A percentile compares a stretch with the other conserved stretches of the same genome.
Conservation (phyloP, 2,329 filamentous ascomycete genomes). For the Alternaria conjuncta region DNA sequence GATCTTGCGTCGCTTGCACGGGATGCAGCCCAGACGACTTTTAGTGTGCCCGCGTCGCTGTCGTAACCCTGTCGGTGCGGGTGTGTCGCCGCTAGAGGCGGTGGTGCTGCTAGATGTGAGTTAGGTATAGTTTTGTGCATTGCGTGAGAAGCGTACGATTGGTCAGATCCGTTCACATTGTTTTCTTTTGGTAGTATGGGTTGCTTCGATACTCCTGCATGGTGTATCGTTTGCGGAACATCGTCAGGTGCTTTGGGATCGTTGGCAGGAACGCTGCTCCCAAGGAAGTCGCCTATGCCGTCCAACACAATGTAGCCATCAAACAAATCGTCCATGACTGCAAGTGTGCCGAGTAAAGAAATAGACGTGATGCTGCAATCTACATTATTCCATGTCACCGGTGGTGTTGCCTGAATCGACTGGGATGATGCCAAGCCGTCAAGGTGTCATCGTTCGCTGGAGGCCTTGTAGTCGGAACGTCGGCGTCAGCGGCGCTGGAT, state of each 20-base stretch:
- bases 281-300: conserved; percentile 10
- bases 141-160: neutral
- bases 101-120: neutral
- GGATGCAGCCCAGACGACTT: conserved; percentile 69
- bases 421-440: neutral
- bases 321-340: conserved; percentile 19
- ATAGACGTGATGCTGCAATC: neutral
- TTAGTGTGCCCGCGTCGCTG: conserved; percentile 63
- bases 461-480: conserved; percentile 7
- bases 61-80: conserved; percentile 2
- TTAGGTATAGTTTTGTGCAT: neutral
- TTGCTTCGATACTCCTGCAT: neutral
- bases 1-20: conserved; percentile 73
- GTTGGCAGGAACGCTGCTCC: neutral
- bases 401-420: neutral
- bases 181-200: neutral
- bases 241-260: neutral
- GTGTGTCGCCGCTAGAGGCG: neutral
- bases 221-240: neutral
- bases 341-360: neutral
- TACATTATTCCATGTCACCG: neutral
- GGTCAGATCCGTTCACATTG: neutral
- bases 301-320: conserved; percentile 25
- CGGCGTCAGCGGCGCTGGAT: conserved; percentile 7
- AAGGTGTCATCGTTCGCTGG: conserved; percentile 2